Conservation (phyloP, 78 protist genomes). For the Planoprotostelium fungivorum region DNA sequence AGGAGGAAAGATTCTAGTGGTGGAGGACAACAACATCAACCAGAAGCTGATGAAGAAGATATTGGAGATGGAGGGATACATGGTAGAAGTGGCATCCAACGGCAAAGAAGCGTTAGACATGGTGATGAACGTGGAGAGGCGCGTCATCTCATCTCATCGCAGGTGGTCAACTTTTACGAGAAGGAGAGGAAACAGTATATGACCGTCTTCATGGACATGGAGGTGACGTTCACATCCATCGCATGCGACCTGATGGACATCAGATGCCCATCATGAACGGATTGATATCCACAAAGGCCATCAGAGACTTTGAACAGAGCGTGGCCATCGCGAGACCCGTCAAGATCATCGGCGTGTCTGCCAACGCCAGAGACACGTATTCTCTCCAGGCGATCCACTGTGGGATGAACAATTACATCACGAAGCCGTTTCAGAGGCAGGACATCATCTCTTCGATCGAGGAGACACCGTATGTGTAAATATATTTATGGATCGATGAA, state of each 20-base stretch:
- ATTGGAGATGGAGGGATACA: constrained; percentile 11
- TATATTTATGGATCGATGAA: too few species aligned
- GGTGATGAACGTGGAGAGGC: too few species aligned
- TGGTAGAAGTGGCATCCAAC: constrained; percentile 22
- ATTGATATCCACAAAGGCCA: constrained; percentile 32
- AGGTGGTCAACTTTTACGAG: too few species aligned
- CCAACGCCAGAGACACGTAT: background rate
- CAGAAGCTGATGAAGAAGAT: background rate
- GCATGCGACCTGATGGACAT: constrained; percentile 66
- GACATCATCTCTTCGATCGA: too few species aligned
- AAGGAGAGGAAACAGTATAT: constrained; percentile 6
- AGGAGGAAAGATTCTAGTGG: background rate
- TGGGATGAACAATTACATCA: background rate
- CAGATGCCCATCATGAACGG: constrained; percentile 80
- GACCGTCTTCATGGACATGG: background rate
- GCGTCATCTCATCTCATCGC: too few species aligned
- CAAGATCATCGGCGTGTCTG: background rate
- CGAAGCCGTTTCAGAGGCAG: background rate
- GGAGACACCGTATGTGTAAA: too few species aligned
- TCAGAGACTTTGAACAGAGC: constrained; percentile 26
- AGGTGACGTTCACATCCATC: background rate
- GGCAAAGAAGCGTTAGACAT: constrained; percentile 67
- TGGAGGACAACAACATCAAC: background rate
- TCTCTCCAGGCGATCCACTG: background rate
- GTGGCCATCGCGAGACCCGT: background rate